Conservation (phyloP, 345 rosid species). For the Limnanthes douglasii region DNA sequence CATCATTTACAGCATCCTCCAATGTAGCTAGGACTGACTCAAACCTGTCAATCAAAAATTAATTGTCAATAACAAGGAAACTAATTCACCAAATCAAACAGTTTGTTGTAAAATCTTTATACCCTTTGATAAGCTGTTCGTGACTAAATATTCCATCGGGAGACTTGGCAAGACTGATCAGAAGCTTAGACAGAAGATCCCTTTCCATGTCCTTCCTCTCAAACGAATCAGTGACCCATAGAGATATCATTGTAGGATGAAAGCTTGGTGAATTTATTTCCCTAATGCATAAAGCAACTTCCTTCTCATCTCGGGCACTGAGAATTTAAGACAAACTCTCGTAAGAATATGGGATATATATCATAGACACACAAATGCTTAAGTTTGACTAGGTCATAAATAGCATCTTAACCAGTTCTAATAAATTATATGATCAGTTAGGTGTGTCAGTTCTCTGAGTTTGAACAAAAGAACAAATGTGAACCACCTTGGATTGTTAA, state of each 20-base stretch:
- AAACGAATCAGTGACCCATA: slow-evolving; percentile 89
- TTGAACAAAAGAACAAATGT: too few relatives aligned
- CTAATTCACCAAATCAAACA: neutral
- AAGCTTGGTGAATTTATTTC: slow-evolving; percentile 67
- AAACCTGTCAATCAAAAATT: slow-evolving; percentile 28
- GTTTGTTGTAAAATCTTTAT: slow-evolving; percentile 5
- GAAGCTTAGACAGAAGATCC: slow-evolving; percentile 73
- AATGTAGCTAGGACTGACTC: slow-evolving; percentile 49
- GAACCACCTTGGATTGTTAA: too few relatives aligned
- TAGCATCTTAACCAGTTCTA: too few relatives aligned
- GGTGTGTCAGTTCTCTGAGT: too few relatives aligned
- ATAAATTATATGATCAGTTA: too few relatives aligned
- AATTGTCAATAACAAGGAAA: neutral
- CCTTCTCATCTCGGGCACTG: slow-evolving; percentile 89
- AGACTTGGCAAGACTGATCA: slow-evolving; percentile 45
- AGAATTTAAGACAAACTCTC: slow-evolving; percentile 2
- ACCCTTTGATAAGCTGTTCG: slow-evolving; percentile 67
- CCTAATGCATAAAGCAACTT: slow-evolving; percentile 70
- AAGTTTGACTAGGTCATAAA: neutral
- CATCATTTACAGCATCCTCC: slow-evolving; percentile 87
- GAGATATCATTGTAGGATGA: slow-evolving; percentile 77
- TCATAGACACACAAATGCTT: slow-evolving; percentile 4
- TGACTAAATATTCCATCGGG: slow-evolving; percentile 27
- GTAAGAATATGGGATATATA: slow-evolving; percentile 1
- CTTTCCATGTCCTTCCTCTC: slow-evolving; percentile 90